Percentiles rank a stretch among this genome's conserved stretches.
phyloP scores from a whole-genome alignment of 805 yeast genomes.

The Soucietia sequanensis region DNA sequence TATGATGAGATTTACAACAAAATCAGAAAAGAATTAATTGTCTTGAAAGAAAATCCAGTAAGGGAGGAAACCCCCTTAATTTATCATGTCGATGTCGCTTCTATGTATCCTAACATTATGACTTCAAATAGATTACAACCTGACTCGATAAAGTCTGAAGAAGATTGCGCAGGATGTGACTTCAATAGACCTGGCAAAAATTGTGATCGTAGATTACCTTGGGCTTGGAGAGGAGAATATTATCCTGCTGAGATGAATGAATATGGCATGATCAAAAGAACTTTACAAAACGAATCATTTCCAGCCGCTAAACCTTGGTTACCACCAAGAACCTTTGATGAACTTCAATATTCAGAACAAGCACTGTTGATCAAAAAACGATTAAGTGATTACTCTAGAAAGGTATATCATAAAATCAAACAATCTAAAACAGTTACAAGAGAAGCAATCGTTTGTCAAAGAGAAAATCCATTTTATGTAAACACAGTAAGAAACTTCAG shows the following conservation, averaged over 20 bases:
- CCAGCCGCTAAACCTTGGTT: slow-evolving; percentile 58
- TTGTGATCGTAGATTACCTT: slow-evolving; percentile 87
- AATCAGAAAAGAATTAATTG: slow-evolving; percentile 55
- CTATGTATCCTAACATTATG: slow-evolving; percentile 99
- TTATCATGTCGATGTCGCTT: slow-evolving; percentile 98
- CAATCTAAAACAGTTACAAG: slow-evolving; percentile 81
- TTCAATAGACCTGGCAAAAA: slow-evolving; percentile 92
- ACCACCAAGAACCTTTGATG: slow-evolving; percentile 68
- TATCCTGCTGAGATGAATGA: slow-evolving; percentile 90
- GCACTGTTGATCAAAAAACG: slow-evolving; percentile 73
- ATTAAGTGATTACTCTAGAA: slow-evolving; percentile 77
- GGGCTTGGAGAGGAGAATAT: slow-evolving; percentile 99
- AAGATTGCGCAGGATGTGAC: slow-evolving; percentile 96
- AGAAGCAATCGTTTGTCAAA: slow-evolving; percentile 93
- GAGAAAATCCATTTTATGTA: slow-evolving; percentile 96
- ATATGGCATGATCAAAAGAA: slow-evolving; percentile 83
- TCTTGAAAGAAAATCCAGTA: slow-evolving; percentile 57
- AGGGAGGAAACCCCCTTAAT: slow-evolving; percentile 81
- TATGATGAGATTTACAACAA: slow-evolving; percentile 68
- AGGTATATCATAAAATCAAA: slow-evolving; percentile 78
- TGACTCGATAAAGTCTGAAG: slow-evolving; percentile 92
- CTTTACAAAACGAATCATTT: slow-evolving; percentile 75
- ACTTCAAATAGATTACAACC: slow-evolving; percentile 96
- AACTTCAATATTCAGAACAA: slow-evolving; percentile 74
- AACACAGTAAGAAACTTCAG: slow-evolving; percentile 92